Conservation (phyloP, 495 filamentous ascomycete species). For the Darksidea phi region DNA sequence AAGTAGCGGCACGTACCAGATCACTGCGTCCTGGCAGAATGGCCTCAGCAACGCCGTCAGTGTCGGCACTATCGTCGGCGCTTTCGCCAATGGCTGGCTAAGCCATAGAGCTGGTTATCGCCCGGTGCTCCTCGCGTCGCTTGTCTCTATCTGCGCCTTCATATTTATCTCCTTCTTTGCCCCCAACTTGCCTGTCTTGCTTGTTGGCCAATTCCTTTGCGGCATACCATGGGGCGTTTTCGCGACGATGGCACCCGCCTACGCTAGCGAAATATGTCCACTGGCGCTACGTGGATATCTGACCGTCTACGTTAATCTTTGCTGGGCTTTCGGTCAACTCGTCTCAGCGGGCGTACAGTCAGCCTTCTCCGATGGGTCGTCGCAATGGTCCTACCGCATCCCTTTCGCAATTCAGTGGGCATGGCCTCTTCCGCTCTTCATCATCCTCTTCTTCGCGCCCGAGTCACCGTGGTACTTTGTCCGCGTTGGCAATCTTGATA, state of each 20-base stretch:
- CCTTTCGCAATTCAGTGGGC: constrained; percentile 79
- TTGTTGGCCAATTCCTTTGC: background rate
- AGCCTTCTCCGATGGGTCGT: constrained; percentile 55
- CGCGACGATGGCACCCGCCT: constrained; percentile 69
- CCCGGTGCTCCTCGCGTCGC: background rate
- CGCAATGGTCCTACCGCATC: constrained; percentile 65
- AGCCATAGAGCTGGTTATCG: background rate
- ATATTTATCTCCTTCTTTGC: too few relatives aligned
- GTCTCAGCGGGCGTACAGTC: constrained; percentile 72
- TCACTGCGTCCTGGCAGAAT: background rate
- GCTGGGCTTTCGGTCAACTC: constrained; percentile 74
- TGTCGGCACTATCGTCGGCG: background rate
- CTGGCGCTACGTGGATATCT: constrained; percentile 68
- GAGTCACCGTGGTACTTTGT: constrained; percentile 83
- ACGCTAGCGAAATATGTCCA: constrained; percentile 76
- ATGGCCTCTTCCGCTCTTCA: constrained; percentile 64
- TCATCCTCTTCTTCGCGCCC: constrained; percentile 66
- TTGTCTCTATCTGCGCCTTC: background rate
- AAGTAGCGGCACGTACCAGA: background rate
- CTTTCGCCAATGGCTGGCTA: background rate
- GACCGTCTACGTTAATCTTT: constrained; percentile 77
- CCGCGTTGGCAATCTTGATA: constrained; percentile 60
- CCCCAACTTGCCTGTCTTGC: too few relatives aligned
- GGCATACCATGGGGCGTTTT: background rate
- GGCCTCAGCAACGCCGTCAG: background rate